These are phyloP conservation scores for Starmerella khaoyaiensis DNA, from an alignment of 805 yeast genomes.

Conservation along the genomic window DNA sequence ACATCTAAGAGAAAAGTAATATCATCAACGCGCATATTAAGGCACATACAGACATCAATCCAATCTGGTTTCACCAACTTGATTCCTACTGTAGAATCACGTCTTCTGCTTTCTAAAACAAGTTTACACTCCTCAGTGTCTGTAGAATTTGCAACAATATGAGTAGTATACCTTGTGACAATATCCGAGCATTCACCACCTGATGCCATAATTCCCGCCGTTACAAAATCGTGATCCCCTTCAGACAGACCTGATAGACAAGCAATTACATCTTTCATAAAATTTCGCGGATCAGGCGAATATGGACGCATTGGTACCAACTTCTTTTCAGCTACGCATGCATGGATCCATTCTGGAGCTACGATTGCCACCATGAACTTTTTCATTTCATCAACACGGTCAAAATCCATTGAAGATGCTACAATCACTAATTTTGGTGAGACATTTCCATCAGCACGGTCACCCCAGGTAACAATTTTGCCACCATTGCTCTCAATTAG, in stretches of 20 bases:
- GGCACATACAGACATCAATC: conserved; percentile 57
- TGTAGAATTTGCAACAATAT: conserved; percentile 47
- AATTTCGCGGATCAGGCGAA: conserved; percentile 57
- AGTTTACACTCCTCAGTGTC: conserved; percentile 46
- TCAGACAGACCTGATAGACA: conserved; percentile 46
- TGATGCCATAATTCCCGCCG: conserved; percentile 52
- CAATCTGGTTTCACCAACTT: conserved; percentile 59
- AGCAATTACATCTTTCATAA: conserved; percentile 45
- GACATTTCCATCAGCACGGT: conserved; percentile 26
- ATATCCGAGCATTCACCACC: conserved; percentile 64
- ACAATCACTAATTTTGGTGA: conserved; percentile 32
- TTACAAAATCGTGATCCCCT: conserved; percentile 53
- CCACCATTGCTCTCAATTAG: conserved; percentile 19
- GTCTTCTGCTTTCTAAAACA: conserved; percentile 29
- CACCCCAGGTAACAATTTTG: conserved; percentile 20
- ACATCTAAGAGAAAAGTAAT: conserved; percentile 38
- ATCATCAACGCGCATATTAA: conserved; percentile 40
- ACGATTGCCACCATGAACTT: conserved; percentile 54
- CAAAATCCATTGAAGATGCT: conserved; percentile 40
- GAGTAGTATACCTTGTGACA: conserved; percentile 63
- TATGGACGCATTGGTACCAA: conserved; percentile 43
- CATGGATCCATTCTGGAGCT: conserved; percentile 46
- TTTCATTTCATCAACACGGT: conserved; percentile 36
- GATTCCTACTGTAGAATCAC: conserved; percentile 24
- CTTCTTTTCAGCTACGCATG: conserved; percentile 33